Conservation (phyloP, 768 basidiomycete species). For the Gelatoporia subvermispora region DNA sequence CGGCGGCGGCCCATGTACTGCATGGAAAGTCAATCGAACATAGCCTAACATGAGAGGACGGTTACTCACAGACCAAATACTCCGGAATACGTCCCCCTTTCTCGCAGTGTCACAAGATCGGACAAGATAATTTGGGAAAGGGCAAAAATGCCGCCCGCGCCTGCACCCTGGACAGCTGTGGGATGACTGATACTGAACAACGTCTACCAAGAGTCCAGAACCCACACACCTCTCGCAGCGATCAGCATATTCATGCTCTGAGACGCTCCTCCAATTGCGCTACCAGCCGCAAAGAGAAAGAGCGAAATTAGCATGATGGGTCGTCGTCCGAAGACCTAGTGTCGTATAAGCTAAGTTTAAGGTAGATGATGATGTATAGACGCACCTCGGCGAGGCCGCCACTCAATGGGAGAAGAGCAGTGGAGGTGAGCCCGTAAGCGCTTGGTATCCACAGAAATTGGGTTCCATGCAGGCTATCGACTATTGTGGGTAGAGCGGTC, state of each 20-base stretch:
- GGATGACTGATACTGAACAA: neutral
- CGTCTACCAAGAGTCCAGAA: no score
- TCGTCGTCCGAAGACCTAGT: slow-evolving; percentile 26
- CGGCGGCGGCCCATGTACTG: slow-evolving; percentile 24
- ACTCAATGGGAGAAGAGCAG: slow-evolving; percentile 29
- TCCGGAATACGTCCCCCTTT: slow-evolving; percentile 11
- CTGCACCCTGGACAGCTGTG: slow-evolving; percentile 16
- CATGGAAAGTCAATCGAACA: neutral
- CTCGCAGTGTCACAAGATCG: slow-evolving; percentile 15
- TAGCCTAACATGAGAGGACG: neutral
- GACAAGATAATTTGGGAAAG: slow-evolving; percentile 15
- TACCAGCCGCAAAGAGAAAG: slow-evolving; percentile 32
- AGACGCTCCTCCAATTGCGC: slow-evolving; percentile 33
- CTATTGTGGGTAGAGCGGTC: slow-evolving; percentile 8
- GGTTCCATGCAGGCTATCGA: slow-evolving; percentile 8
- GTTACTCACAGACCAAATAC: slow-evolving; percentile 10
- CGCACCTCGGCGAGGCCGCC: slow-evolving; percentile 23
- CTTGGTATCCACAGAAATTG: slow-evolving; percentile 16
- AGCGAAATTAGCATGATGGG: slow-evolving; percentile 26
- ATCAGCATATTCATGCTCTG: slow-evolving; percentile 35
- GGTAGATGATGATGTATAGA: neutral
- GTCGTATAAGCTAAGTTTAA: neutral
- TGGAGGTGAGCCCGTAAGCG: slow-evolving; percentile 29
- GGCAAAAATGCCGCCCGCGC: slow-evolving; percentile 15
- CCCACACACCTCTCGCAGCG: slow-evolving; percentile 26